phyloP scores from a whole-genome alignment of 495 filamentous ascomycete genomes.

The Penicillium canescens region DNA sequence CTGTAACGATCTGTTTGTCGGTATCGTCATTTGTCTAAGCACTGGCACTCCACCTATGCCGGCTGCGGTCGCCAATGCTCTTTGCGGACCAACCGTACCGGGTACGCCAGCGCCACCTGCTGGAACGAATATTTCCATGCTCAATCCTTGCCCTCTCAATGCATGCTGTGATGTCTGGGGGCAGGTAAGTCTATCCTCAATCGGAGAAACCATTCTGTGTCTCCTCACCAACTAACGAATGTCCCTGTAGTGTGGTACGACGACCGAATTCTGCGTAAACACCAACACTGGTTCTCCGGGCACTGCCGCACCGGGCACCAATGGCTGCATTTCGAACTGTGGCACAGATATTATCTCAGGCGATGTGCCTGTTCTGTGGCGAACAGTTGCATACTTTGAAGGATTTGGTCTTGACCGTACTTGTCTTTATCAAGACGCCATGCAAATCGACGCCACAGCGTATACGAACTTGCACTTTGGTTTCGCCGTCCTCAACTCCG shows the following conservation, averaged over 20 bases:
- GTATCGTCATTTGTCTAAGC: conserved; percentile 42
- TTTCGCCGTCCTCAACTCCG: conserved; percentile 4
- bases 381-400: conserved; percentile 24
- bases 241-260: conserved; percentile 6
- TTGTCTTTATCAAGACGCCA: conserved; percentile 15
- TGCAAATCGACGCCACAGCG: conserved; percentile 12
- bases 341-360: conserved; percentile 35
- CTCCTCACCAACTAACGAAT: no score
- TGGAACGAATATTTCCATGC: conserved; percentile 16
- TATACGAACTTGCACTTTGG: conserved; percentile 18
- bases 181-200: no score
- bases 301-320: conserved; percentile 27
- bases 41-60: conserved; percentile 44
- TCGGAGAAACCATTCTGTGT: no score
- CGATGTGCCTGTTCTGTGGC: neutral
- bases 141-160: conserved; percentile 34
- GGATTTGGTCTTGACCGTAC: conserved; percentile 10
- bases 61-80: conserved; percentile 20
- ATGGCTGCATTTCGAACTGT: conserved; percentile 49
- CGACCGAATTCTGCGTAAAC: conserved; percentile 15
- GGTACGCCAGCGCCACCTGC: conserved; percentile 25
- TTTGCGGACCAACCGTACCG: conserved; percentile 42
- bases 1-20: neutral
- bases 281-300: conserved; percentile 36
- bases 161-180: conserved; percentile 31